These are phyloP conservation scores for Fusarium lyarnte DNA, from an alignment of 2,329 filamentous ascomycete genomes.

Conservation along the genomic window DNA sequence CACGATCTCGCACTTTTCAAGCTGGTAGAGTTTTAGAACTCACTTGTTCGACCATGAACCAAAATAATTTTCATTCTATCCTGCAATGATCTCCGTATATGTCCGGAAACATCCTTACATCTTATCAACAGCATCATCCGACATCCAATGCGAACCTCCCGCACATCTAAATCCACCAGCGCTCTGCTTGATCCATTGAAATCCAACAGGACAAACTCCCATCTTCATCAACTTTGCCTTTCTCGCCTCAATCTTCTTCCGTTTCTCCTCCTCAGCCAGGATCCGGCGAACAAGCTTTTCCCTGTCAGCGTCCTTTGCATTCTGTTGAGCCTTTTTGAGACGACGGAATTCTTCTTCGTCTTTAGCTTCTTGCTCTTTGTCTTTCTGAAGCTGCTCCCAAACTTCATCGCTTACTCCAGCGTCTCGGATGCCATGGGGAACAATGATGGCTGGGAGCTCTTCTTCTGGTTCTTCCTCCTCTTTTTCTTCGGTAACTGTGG, in stretches of 20 bases:
- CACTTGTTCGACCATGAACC: no score
- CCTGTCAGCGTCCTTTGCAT: conserved; percentile 44
- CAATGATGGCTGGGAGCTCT: neutral
- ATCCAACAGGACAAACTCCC: conserved; percentile 68
- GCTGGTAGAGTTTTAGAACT: no score
- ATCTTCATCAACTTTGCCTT: conserved; percentile 60
- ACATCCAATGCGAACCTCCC: conserved; percentile 65
- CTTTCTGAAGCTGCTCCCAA: conserved; percentile 68
- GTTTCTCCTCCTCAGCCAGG: conserved; percentile 48
- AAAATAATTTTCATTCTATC: no score
- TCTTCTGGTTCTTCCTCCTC: neutral
- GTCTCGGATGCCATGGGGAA: conserved; percentile 55
- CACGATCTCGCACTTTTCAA: no score
- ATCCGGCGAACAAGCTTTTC: conserved; percentile 49
- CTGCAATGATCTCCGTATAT: neutral
- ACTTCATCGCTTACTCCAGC: conserved; percentile 66
- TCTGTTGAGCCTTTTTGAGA: conserved; percentile 45
- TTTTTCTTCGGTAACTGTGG: neutral
- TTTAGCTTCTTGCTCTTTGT: conserved; percentile 53
- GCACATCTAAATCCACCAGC: conserved; percentile 68
- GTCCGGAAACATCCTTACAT: neutral
- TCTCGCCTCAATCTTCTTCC: conserved; percentile 50
- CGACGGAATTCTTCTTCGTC: conserved; percentile 51
- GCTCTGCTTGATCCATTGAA: conserved; percentile 67
- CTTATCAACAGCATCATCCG: conserved; percentile 20